phyloP scores from a whole-genome alignment of 2,329 filamentous ascomycete genomes.

The Penicillium digitatum region DNA sequence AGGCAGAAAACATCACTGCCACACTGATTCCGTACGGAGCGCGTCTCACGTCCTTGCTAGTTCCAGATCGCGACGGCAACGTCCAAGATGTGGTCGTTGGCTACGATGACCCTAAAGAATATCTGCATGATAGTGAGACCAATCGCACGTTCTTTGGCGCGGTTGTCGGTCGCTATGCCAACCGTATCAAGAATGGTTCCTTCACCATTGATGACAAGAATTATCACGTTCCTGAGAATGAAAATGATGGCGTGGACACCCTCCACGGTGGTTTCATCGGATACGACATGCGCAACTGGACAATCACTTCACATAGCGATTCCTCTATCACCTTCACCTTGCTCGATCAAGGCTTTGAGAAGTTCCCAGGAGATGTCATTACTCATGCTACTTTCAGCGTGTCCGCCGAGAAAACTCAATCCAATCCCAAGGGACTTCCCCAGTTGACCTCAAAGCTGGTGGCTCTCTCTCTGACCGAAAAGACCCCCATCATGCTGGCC shows the following conservation, averaged over 20 bases:
- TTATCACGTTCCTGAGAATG: conserved; percentile 51
- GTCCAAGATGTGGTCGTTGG: conserved; percentile 50
- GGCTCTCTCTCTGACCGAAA: conserved; percentile 44
- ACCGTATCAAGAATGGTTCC: conserved; percentile 55
- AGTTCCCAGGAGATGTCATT: conserved; percentile 48
- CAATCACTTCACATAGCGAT: conserved; percentile 41
- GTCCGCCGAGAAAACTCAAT: conserved; percentile 32
- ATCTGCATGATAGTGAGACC: conserved; percentile 45
- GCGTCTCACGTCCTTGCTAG: conserved; percentile 45
- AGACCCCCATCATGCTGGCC: conserved; percentile 50
- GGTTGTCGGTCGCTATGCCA: conserved; percentile 52
- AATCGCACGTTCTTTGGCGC: conserved; percentile 49
- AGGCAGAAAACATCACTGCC: conserved; percentile 47
- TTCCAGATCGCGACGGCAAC: conserved; percentile 50
- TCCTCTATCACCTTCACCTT: conserved; percentile 47
- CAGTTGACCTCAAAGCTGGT: conserved; percentile 45
- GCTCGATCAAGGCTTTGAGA: conserved; percentile 42
- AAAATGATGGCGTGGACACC: conserved; percentile 49
- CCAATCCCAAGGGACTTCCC: conserved; percentile 41
- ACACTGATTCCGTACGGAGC: conserved; percentile 49
- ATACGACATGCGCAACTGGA: conserved; percentile 50
- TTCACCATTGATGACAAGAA: conserved; percentile 48
- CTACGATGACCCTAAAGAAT: conserved; percentile 47
- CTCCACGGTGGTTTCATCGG: conserved; percentile 50
- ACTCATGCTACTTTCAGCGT: conserved; percentile 47